These are phyloP conservation scores for Akanthomyces muscarius DNA, from an alignment of 2,329 filamentous ascomycete species.

Conservation along the genomic window DNA sequence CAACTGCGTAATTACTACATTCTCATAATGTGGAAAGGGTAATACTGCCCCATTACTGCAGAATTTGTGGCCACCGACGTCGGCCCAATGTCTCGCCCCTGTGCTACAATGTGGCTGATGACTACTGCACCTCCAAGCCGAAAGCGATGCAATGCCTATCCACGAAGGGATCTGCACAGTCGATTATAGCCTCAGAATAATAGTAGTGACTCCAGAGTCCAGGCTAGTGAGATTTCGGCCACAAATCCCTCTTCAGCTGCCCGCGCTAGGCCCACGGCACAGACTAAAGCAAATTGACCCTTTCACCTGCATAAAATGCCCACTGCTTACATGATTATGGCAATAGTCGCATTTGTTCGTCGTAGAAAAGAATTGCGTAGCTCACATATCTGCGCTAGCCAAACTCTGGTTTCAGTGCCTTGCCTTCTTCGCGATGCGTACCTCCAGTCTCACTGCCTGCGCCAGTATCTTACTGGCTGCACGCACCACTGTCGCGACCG, in stretches of 20 bases:
- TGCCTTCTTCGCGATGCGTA: not conserved
- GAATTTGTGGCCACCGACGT: not conserved
- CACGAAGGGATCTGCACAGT: not conserved
- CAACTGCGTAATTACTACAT: no score
- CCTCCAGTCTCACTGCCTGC: not conserved
- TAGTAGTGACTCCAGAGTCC: no score
- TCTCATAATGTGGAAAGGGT: no score
- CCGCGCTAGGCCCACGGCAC: not conserved
- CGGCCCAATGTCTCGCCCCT: not conserved
- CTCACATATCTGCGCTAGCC: no score
- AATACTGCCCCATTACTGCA: not conserved
- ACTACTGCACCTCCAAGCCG: not conserved
- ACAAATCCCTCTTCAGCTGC: not conserved
- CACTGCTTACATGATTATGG: no score
- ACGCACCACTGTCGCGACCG: slow-evolving; percentile 14
- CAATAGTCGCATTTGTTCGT: no score
- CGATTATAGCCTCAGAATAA: not conserved
- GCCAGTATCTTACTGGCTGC: not conserved
- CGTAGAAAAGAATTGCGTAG: no score
- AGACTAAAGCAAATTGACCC: not conserved
- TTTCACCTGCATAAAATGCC: no score
- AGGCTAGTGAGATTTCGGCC: no score
- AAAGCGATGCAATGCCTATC: not conserved
- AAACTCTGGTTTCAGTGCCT: not conserved
- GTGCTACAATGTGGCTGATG: not conserved